Conservation (phyloP, 1,284 basidiomycete genomes). For the Lentinus polychrous region DNA sequence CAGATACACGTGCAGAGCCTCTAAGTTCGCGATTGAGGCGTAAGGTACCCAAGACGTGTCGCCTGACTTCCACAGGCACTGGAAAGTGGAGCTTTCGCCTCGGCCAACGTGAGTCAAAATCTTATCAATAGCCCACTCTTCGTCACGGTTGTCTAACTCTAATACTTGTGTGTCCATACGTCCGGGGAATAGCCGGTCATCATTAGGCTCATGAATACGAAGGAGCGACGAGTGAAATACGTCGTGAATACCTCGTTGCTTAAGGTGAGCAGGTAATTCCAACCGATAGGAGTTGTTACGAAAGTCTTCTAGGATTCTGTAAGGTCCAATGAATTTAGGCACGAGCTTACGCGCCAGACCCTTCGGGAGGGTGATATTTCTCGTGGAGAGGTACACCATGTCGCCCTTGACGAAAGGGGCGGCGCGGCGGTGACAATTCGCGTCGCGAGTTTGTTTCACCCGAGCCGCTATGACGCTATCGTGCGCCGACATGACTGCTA, state of each 20-base stretch:
- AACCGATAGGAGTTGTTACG: conserved; percentile 22
- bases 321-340: conserved; percentile 31
- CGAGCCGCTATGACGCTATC: conserved; percentile 23
- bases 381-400: conserved; percentile 29
- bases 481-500: conserved; percentile 15
- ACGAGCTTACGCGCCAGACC: conserved; percentile 24
- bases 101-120: conserved; percentile 21
- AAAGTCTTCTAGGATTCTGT: conserved; percentile 20
- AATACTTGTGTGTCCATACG: conserved; percentile 8
- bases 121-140: conserved; percentile 16
- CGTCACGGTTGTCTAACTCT: conserved; percentile 7
- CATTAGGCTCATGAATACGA: conserved; percentile 22
- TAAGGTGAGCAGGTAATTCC: conserved; percentile 21
- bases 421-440: conserved; percentile 13
- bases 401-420: conserved; percentile 16
- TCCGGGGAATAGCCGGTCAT: conserved; percentile 21
- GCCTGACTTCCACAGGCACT: conserved; percentile 26
- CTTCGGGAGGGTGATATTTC: conserved; percentile 27
- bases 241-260: conserved; percentile 22
- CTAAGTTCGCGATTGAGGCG: conserved; percentile 11
- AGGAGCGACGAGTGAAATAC: conserved; percentile 28
- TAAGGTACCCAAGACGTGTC: conserved; percentile 29
- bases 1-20: conserved; percentile 12
- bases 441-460: conserved; percentile 21
- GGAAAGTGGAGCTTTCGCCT: conserved; percentile 19